Evolutionary conservation across 2,329 filamentous ascomycete species (phyloP).

Genomic region (Sporothrix schenckii): DNA sequence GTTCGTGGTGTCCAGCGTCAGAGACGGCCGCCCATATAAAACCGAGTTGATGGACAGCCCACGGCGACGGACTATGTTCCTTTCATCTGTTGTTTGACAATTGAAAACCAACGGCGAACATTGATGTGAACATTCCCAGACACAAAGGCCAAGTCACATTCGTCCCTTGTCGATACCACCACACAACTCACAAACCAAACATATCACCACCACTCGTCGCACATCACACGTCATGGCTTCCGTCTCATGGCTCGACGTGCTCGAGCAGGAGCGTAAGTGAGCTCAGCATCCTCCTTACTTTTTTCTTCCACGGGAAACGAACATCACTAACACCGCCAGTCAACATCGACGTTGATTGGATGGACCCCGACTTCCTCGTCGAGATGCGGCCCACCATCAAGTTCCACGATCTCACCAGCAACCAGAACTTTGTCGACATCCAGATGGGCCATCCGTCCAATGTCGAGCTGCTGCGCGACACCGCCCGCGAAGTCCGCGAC

Average conservation of each 20-base stretch:
- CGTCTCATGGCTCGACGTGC: slow-evolving; percentile 49
- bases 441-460: slow-evolving; percentile 52
- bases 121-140: background rate
- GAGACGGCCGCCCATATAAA: background rate
- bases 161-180: background rate
- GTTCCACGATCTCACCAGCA: slow-evolving; percentile 55
- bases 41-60: background rate
- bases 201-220: background rate
- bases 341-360: slow-evolving; percentile 56
- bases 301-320: background rate
- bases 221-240: slow-evolving; percentile 30
- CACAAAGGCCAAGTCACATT: background rate
- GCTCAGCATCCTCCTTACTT: no score
- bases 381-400: slow-evolving; percentile 43
- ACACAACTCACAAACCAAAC: background rate
- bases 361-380: slow-evolving; percentile 54
- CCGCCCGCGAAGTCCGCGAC: slow-evolving; percentile 49
- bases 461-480: slow-evolving; percentile 47
- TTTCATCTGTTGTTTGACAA: background rate
- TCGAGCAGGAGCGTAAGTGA: slow-evolving; percentile 47
- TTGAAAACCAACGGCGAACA: background rate
- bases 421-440: slow-evolving; percentile 54
- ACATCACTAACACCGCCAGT: slow-evolving; percentile 42
- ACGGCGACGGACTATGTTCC: background rate
- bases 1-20: background rate